Conservation (phyloP, 1,284 basidiomycete species). For the Phylloboletellus chloephorus region DNA sequence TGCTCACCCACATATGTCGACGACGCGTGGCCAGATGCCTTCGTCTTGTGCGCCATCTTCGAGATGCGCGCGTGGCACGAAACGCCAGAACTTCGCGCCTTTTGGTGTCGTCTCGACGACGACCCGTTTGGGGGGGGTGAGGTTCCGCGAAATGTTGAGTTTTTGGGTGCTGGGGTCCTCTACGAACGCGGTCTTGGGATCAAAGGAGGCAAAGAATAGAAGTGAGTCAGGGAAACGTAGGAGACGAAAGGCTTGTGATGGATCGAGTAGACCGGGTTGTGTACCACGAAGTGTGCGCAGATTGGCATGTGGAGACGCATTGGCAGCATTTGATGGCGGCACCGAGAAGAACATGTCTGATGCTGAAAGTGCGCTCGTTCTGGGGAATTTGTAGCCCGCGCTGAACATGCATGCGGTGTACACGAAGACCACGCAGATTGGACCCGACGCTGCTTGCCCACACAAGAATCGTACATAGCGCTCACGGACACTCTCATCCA, state of each 20-base stretch:
- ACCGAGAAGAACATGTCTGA: slow-evolving; percentile 14
- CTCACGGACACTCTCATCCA: no score
- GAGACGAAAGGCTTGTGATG: slow-evolving; percentile 51
- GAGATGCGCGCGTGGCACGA: slow-evolving; percentile 61
- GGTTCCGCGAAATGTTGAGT: slow-evolving; percentile 42
- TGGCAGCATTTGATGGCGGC: slow-evolving; percentile 4
- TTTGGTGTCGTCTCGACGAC: slow-evolving; percentile 58
- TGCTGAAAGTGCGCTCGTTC: slow-evolving; percentile 1
- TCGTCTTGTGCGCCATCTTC: slow-evolving; percentile 56
- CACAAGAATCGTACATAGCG: no score
- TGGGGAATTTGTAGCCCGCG: no score
- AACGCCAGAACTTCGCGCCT: slow-evolving; percentile 59
- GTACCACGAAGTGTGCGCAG: slow-evolving; percentile 25
- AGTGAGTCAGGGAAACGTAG: slow-evolving; percentile 49
- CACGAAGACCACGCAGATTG: no score
- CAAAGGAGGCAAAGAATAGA: slow-evolving; percentile 62
- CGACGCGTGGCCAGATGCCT: slow-evolving; percentile 60
- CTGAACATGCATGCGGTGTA: no score
- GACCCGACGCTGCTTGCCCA: no score
- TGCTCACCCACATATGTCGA: slow-evolving; percentile 64
- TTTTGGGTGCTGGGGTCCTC: slow-evolving; percentile 34
- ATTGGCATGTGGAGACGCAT: slow-evolving; percentile 10
- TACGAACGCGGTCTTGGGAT: slow-evolving; percentile 57
- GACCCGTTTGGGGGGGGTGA: slow-evolving; percentile 57
- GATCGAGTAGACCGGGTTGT: slow-evolving; percentile 55